Base-by-base conservation (phyloP, 2,329 filamentous ascomycete species). In the Alternaria alternata region DNA sequence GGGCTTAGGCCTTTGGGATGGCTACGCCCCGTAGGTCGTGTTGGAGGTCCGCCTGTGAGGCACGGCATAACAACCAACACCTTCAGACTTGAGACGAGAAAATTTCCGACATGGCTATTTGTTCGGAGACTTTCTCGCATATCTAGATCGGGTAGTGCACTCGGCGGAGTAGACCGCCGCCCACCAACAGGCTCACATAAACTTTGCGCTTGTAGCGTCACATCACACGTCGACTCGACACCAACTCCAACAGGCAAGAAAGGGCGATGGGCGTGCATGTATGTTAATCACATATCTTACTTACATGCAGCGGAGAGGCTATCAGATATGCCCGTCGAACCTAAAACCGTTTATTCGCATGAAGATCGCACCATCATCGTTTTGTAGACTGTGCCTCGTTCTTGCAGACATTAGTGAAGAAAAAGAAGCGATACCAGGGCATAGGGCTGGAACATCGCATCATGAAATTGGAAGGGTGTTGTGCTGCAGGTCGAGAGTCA, bases 261-360 rank as follows among this genome's bases (percentile, higher is more conserved):
- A 36, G 32, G 46, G 46, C 46, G 11, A 38, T 48, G 46, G 46
- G 46, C 46, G 46, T 48, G 38, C 30, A 48, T 48, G 30, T n/a
- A 38, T 24, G 16, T 49, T 20, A 49, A 26, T 26, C 32, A 49
- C 46, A 36, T 26, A 26, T 16, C 32, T 36, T 14, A 30, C 32
- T 30, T 49, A n/a, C 46, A 49, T 49, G 32, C 46, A 49, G 30
- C 46, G 30, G 46, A 20, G 26, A 22, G 32, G 24, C 20, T 38
- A 49, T 36, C 20, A 38, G 32, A 36, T 12, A 6, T 49, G 20
- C 20, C 30, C 30, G 32, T n/a, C 14, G 12, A 49, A 24, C 46
- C 46, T 24, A 42, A 24, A 49, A 26, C 34, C 20, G 32, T 18
- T 38, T 49, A 36, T 7, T 14, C 24, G 46, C 46, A 18, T 49